These are phyloP conservation scores for Fonsecaea pugnacius DNA, from an alignment of 2,329 filamentous ascomycete species.

Conservation along the genomic window DNA sequence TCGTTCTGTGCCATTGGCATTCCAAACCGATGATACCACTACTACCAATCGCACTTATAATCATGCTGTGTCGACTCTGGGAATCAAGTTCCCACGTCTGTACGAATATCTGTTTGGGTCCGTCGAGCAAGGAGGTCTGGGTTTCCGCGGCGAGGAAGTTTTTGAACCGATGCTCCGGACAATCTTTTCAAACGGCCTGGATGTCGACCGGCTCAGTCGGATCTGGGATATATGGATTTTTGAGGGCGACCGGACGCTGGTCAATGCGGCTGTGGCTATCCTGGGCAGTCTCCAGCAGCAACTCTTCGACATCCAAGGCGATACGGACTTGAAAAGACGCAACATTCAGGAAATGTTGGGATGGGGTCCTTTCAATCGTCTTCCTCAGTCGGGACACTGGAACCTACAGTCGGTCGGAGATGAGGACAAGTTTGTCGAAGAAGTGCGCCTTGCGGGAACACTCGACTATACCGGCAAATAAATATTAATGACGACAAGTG, in stretches of 20 bases:
- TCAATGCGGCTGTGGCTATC: slow-evolving; percentile 51
- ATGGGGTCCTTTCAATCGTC: slow-evolving; percentile 43
- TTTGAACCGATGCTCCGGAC: slow-evolving; percentile 60
- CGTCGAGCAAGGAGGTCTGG: slow-evolving; percentile 36
- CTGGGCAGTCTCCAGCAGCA: slow-evolving; percentile 51
- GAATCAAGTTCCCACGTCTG: slow-evolving; percentile 62
- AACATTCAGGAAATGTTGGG: slow-evolving; percentile 40
- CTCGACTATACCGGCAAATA: slow-evolving; percentile 39
- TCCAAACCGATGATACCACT: slow-evolving; percentile 62
- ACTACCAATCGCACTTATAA: slow-evolving; percentile 61
- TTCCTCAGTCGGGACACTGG: slow-evolving; percentile 49
- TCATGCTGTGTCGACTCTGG: slow-evolving; percentile 59
- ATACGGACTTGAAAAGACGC: slow-evolving; percentile 43
- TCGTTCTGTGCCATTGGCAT: slow-evolving; percentile 63
- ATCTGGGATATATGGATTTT: slow-evolving; percentile 67
- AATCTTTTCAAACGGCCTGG: slow-evolving; percentile 57
- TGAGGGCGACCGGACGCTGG: slow-evolving; percentile 60
- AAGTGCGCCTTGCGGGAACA: slow-evolving; percentile 50
- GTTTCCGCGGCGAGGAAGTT: slow-evolving; percentile 46
- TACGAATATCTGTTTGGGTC: slow-evolving; percentile 57
- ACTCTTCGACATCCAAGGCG: slow-evolving; percentile 46
- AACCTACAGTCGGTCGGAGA: slow-evolving; percentile 45
- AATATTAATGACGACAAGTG: slow-evolving; percentile 21
- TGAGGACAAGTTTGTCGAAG: slow-evolving; percentile 50
- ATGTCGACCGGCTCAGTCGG: slow-evolving; percentile 58